phyloP scores from a whole-genome alignment of 257 asterid species.

The Solanum rostratum region DNA sequence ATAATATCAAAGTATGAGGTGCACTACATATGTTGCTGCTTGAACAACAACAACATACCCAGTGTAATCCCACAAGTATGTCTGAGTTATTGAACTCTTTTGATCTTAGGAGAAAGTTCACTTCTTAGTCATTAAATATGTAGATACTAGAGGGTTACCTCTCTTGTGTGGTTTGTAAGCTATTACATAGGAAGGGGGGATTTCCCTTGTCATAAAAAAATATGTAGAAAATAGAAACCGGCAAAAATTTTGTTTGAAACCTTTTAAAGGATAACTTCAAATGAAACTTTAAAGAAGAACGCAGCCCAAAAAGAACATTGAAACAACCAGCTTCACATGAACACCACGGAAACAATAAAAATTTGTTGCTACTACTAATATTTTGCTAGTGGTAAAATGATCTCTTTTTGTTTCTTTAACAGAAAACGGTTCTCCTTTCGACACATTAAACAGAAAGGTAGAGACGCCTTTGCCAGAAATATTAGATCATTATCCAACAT shows the following conservation, averaged over 20 bases:
- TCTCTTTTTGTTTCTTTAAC: background rate
- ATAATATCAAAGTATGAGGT: background rate
- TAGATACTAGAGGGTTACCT: background rate
- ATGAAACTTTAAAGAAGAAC: background rate
- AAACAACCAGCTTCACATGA: background rate
- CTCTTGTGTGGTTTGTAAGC: too few species aligned
- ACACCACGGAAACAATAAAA: background rate
- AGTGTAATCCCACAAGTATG: background rate
- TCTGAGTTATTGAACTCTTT: background rate
- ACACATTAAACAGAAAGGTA: background rate
- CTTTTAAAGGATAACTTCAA: background rate
- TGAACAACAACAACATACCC: background rate
- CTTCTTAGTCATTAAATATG: background rate
- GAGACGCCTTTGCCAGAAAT: background rate
- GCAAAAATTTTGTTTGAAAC: background rate
- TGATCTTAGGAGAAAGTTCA: background rate
- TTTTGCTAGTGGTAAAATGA: background rate
- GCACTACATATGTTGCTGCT: background rate
- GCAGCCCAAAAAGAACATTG: background rate
- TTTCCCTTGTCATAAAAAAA: background rate
- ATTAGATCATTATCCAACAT: background rate
- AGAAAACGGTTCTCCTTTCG: background rate
- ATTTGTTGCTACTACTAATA: background rate
- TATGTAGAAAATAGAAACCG: background rate
- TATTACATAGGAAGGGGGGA: too few species aligned